These are phyloP conservation scores for Bryopsis sp. DNA, from an alignment of 139 green algal species.

Conservation along the genomic window DNA sequence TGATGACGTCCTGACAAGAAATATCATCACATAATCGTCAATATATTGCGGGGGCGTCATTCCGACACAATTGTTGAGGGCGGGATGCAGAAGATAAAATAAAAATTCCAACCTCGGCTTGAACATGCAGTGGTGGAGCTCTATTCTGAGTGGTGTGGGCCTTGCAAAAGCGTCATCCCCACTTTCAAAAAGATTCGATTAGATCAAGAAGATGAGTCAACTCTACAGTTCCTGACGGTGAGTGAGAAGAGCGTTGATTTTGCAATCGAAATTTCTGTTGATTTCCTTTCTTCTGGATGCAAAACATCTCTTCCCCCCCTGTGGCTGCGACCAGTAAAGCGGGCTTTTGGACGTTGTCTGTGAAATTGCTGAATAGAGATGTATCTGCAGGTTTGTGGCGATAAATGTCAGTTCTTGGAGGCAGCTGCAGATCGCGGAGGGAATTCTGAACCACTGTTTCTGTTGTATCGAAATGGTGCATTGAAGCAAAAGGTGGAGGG, in stretches of 20 bases:
- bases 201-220: constrained; percentile 27
- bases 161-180: constrained; percentile 24
- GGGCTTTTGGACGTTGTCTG: too few relatives aligned
- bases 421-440: constrained; percentile 20
- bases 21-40: neutral
- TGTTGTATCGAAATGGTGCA: constrained; percentile 28
- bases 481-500: constrained; percentile 23
- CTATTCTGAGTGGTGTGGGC: constrained; percentile 24
- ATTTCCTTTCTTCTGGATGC: too few relatives aligned
- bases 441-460: constrained; percentile 23
- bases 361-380: too few relatives aligned
- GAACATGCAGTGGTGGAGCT: constrained; percentile 28
- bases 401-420: constrained; percentile 20
- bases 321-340: too few relatives aligned
- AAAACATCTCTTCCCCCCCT: too few relatives aligned
- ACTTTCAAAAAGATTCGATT: constrained; percentile 24
- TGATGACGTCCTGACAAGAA: too few relatives aligned
- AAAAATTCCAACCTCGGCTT: too few relatives aligned
- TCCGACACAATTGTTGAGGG: too few relatives aligned
- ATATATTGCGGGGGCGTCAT: neutral
- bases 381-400: constrained; percentile 17
- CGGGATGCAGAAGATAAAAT: too few relatives aligned
- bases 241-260: too few relatives aligned
- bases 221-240: constrained; percentile 25
- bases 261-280: neutral